Evolutionary conservation across 805 yeast species (phyloP), one percentile per base, ranked within the genome.

Genomic region (Torulaspora delbrueckii): DNA sequence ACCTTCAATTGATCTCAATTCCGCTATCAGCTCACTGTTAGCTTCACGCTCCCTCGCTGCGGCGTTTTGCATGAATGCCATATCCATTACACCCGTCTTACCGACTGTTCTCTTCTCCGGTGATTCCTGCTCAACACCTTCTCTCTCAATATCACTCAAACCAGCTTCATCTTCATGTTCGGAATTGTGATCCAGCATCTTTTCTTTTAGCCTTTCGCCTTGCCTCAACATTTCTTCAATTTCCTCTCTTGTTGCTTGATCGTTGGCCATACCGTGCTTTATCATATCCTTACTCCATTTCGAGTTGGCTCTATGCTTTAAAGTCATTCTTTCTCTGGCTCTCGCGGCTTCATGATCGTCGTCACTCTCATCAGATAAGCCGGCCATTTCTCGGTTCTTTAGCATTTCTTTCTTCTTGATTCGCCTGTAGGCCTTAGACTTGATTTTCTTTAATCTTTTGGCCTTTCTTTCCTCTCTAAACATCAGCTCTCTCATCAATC

Each of bases 51-150:
- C 77, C 53, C 82, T 76, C 45, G 81, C 82, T 50, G 84, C 95
- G 1, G 98, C 98, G 49, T 84, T 84, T 54, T 76, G 82, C 98
- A 91, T 91, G 65, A 91, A 91, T 54, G 90, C 95, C 98, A 93
- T 93, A 40, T 81, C 84, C 76, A 91, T 69, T 16, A 91, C 82
- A 45, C 98, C 97, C n/a, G 76, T 69, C 65, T 90, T 91, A 16
- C 93, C 90, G n/a, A 82, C 64, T 37, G 71, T 74, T 70, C 65
- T 27, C 65, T 63, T 2, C 56, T 57, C 9, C 68, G 74, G 7
- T 47, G 48, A 2, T 61, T 70, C 9, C 61, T 62, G 62, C 23
- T 66, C 71, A 5, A 65, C 62, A 43, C 73, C 75, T 25, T 74
- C 74, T 4, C 69, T 63, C 40, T 75, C 80, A 12, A 78, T 70